These are phyloP conservation scores for Emmonsia crescens DNA, from an alignment of 2,329 filamentous ascomycete genomes.

Conservation along the genomic window DNA sequence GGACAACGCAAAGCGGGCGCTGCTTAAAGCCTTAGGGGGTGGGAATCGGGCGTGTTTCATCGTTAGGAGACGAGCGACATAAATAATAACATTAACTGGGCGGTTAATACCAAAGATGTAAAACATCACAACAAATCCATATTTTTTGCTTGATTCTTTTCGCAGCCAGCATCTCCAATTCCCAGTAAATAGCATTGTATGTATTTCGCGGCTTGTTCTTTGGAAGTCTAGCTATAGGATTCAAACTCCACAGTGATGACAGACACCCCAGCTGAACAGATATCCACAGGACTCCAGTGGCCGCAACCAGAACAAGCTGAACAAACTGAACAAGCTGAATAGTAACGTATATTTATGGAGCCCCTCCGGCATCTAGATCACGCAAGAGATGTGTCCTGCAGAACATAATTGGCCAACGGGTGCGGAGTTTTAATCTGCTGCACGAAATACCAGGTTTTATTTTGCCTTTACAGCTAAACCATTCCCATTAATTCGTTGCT, in stretches of 20 bases:
- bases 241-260: background rate
- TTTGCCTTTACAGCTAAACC: too few species aligned
- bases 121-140: too few species aligned
- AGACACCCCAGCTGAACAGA: background rate
- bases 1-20: conserved; percentile 9
- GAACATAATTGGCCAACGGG: background rate
- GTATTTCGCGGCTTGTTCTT: background rate
- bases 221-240: background rate
- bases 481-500: background rate
- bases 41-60: too few species aligned
- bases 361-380: background rate
- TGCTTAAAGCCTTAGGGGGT: conserved; percentile 5
- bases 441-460: background rate
- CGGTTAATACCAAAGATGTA: too few species aligned
- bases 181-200: too few species aligned
- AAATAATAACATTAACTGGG: too few species aligned
- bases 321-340: too few species aligned
- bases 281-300: background rate
- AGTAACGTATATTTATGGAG: too few species aligned
- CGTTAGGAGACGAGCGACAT: too few species aligned
- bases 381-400: background rate
- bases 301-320: background rate
- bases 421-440: background rate
- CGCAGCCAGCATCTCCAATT: too few species aligned
- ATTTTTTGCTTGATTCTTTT: too few species aligned